Base-by-base conservation (phyloP, 1,139 yeast species). In the Magnusiomyces ingens region DNA sequence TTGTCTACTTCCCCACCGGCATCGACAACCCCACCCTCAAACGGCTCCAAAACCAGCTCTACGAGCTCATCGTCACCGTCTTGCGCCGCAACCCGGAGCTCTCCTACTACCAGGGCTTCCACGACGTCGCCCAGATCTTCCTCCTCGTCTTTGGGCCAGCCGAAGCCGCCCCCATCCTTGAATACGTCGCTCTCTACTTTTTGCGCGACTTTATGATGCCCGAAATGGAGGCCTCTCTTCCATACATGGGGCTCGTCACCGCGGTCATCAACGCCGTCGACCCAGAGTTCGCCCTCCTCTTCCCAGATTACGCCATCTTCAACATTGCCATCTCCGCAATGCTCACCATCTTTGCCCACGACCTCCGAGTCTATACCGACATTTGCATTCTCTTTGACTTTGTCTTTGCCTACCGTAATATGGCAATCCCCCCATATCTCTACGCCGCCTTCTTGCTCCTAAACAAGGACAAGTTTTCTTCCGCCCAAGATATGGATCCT, bases 71-170 rank as follows among this genome's bases (percentile, higher is more conserved):
- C 8, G 68, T 78, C 12, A 72, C 75, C 26, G 73, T 89, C 1
- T 71, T 93, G 22, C 68, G 89, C 36, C 75, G 75, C 36, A 74
- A 84, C 61, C 91, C 91, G 0, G 62, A 68, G 10, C 71, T 91
- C 47, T 74, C 80, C 56, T 93, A 93, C 67, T 93, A 89, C 66
- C 99, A 93, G 69, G 99, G 99, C 0, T 89, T 79, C 65, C 98
- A 93, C 69, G 98, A 93, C 64, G 74, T 91, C 40, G 91, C 90
- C 1, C 78, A 87, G 50, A 76, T 86, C 10, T 71, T 87, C n/a
- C 70, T 85, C 19, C 63, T 84, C 19, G 78, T 84, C 0, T 80
- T 80, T 61, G 72, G 70, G 13, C 65, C 64, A n/a, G 63, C 64
- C n/a, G 55, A 47, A 19, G 55, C 52, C 6, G 43, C 60, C 26